Evolutionary conservation across 495 filamentous ascomycete genomes (phyloP).

Genomic region (Pyrenula massariospora): DNA sequence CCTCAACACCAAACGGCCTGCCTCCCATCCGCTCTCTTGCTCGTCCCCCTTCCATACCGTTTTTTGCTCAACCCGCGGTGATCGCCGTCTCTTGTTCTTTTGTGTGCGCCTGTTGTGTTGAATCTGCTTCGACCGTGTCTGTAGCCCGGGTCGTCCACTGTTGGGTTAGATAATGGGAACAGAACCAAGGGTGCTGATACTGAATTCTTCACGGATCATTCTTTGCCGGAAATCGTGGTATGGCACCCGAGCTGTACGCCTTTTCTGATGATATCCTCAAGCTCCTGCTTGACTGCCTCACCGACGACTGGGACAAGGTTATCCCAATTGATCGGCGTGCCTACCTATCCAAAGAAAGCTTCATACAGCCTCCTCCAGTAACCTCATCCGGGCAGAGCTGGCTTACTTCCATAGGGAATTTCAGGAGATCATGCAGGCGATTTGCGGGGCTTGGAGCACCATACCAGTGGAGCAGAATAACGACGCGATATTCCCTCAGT

Average conservation of each 20-base stretch:
- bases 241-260: background rate
- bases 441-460: background rate
- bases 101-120: background rate
- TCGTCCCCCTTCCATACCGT: background rate
- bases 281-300: background rate
- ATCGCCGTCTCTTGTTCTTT: background rate
- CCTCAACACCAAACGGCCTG: background rate
- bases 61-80: background rate
- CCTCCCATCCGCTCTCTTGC: background rate
- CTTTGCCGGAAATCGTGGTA: background rate
- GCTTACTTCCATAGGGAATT: background rate
- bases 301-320: background rate
- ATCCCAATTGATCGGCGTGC: background rate
- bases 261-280: background rate
- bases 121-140: too few species aligned
- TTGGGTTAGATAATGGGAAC: background rate
- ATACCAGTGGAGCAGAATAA: background rate
- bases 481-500: background rate
- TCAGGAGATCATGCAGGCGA: background rate
- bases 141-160: too few species aligned
- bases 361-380: background rate
- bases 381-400: background rate
- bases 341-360: constrained; percentile 1
- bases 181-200: background rate
- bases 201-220: background rate